phyloP scores from a whole-genome alignment of 257 asterid species.

The Mitragyna speciosa region DNA sequence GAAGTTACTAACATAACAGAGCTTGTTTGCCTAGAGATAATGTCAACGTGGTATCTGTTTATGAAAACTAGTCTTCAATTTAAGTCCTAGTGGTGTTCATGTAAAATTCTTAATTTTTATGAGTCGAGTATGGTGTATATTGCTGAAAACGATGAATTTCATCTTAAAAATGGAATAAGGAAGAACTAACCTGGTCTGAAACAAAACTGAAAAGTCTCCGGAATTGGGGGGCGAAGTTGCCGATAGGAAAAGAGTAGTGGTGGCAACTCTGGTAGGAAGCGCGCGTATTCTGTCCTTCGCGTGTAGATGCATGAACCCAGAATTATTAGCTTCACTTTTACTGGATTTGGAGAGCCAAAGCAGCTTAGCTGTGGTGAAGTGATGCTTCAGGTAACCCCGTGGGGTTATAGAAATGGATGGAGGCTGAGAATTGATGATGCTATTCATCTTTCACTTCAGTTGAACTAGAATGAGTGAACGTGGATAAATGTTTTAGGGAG shows the following conservation, averaged over 20 bases:
- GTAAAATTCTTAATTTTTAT: neutral
- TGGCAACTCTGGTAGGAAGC: slow-evolving; percentile 18
- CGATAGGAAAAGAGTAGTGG: slow-evolving; percentile 24
- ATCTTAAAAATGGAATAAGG: neutral
- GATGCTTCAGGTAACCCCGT: slow-evolving; percentile 3
- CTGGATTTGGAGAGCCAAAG: neutral
- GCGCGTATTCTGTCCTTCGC: neutral
- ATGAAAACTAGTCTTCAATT: neutral
- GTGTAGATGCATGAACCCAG: neutral
- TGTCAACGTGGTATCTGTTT: neutral
- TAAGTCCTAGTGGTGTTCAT: neutral
- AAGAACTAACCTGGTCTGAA: slow-evolving; percentile 44
- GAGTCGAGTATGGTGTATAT: neutral
- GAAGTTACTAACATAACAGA: neutral
- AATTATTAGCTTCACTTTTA: neutral
- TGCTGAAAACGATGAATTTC: neutral
- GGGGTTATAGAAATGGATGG: neutral
- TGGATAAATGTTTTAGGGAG: neutral
- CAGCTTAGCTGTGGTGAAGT: neutral
- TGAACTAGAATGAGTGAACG: neutral
- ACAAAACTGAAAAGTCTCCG: slow-evolving; percentile 42
- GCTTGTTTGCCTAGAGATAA: neutral
- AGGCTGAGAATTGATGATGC: slow-evolving; percentile 10
- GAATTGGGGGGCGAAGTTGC: slow-evolving; percentile 28
- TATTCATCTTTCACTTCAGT: slow-evolving; percentile 8